These are phyloP conservation scores for Ceratobasidium sp. DNA, from an alignment of 1,284 basidiomycete genomes.

Conservation along the genomic window DNA sequence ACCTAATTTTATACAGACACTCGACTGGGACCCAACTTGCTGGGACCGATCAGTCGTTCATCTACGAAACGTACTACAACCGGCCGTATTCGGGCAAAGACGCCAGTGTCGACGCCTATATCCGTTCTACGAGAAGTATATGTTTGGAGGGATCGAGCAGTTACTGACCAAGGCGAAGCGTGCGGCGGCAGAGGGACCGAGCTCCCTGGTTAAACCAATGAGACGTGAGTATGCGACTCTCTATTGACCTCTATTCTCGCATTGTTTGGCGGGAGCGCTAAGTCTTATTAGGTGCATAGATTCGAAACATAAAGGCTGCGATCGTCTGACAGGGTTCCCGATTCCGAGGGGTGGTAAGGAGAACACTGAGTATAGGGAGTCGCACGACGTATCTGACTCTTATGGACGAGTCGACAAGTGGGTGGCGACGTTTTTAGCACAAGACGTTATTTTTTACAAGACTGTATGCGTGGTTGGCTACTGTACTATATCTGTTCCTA, in stretches of 20 bases:
- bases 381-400: neutral
- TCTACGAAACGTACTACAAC: constrained; percentile 41
- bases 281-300: neutral
- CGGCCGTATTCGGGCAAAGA: constrained; percentile 28
- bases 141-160: constrained; percentile 32
- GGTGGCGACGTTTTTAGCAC: neutral
- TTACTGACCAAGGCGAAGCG: constrained; percentile 34
- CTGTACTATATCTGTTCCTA: neutral
- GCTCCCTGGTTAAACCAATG: constrained; percentile 28
- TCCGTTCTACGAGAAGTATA: constrained; percentile 26
- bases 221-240: constrained; percentile 7
- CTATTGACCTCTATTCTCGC: too few species aligned
- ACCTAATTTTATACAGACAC: neutral
- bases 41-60: constrained; percentile 18
- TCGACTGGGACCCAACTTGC: constrained; percentile 39
- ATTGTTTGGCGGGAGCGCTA: too few species aligned
- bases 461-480: neutral
- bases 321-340: neutral
- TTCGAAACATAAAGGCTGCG: neutral
- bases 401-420: too few species aligned
- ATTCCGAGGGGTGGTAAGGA: neutral
- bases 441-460: neutral
- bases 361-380: neutral
- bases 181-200: constrained; percentile 27
- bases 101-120: constrained; percentile 4